These are phyloP conservation scores for Magnusiomyces fungicola DNA, from an alignment of 1,139 yeast species.

Conservation along the genomic window DNA sequence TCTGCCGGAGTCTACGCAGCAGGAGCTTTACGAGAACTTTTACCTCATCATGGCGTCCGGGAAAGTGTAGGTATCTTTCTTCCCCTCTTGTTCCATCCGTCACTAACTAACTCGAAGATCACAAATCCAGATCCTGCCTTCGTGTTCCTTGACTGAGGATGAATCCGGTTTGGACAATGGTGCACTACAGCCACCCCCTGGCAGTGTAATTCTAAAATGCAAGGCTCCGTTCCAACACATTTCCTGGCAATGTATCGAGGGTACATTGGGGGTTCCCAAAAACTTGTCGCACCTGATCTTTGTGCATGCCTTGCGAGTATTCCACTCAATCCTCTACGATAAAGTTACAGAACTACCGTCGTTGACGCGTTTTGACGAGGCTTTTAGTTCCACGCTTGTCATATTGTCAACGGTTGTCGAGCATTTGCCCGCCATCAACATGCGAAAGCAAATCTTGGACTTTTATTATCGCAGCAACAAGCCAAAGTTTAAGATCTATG, in stretches of 20 bases:
- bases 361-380: neutral
- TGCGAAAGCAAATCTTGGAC: constrained; percentile 21
- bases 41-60: neutral
- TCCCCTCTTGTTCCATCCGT: no score
- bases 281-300: constrained; percentile 18
- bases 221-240: neutral
- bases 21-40: neutral
- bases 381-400: constrained; percentile 18
- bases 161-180: no score
- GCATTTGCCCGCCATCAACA: constrained; percentile 28
- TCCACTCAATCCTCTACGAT: constrained; percentile 10
- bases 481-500: constrained; percentile 8
- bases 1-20: no score
- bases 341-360: no score
- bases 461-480: constrained; percentile 14
- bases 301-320: neutral
- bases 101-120: no score
- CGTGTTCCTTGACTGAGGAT: no score
- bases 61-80: neutral
- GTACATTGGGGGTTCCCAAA: constrained; percentile 25
- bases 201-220: neutral
- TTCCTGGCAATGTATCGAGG: neutral
- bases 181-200: no score
- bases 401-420: constrained; percentile 29
- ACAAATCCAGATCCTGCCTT: no score